Conservation (phyloP, 2,329 filamentous ascomycete genomes). For the Fusarium euwallaceae region DNA sequence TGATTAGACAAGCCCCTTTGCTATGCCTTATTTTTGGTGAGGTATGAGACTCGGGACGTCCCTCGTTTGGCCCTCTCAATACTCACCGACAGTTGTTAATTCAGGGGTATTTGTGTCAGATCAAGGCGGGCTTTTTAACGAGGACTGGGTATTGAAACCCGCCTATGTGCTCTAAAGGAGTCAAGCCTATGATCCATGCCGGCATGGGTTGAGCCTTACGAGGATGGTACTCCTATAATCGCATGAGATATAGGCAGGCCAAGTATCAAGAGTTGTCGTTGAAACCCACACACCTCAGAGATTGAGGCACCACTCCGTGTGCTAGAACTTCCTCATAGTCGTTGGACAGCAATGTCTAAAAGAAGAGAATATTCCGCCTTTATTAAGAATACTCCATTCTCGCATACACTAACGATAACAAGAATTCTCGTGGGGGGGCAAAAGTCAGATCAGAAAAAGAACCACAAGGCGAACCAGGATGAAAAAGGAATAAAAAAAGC, state of each 20-base stretch:
- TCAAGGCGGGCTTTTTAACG: not conserved
- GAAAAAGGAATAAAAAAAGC: conserved; percentile 34
- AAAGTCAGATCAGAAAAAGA: conserved; percentile 10
- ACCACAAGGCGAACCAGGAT: conserved; percentile 35
- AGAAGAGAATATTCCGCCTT: conserved; percentile 47
- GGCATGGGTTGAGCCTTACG: not conserved
- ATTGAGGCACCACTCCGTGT: not conserved
- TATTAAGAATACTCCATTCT: conserved; percentile 48
- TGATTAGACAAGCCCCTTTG: conserved; percentile 1
- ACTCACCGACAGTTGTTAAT: not conserved
- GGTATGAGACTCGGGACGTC: not conserved
- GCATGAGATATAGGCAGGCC: not conserved
- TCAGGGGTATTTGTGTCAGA: not conserved
- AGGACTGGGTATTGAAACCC: not conserved
- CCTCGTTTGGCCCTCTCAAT: not conserved
- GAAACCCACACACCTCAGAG: not conserved
- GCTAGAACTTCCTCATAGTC: too few relatives aligned
- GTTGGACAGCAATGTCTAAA: not conserved
- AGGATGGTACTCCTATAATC: not conserved
- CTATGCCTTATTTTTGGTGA: not conserved
- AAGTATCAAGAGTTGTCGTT: not conserved
- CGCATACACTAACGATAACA: conserved; percentile 30
- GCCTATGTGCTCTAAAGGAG: not conserved
- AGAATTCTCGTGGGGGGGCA: conserved; percentile 21
- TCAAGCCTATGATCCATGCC: not conserved